Base-by-base conservation (phyloP, 331 rosid species). In the Malus hybrid region DNA sequence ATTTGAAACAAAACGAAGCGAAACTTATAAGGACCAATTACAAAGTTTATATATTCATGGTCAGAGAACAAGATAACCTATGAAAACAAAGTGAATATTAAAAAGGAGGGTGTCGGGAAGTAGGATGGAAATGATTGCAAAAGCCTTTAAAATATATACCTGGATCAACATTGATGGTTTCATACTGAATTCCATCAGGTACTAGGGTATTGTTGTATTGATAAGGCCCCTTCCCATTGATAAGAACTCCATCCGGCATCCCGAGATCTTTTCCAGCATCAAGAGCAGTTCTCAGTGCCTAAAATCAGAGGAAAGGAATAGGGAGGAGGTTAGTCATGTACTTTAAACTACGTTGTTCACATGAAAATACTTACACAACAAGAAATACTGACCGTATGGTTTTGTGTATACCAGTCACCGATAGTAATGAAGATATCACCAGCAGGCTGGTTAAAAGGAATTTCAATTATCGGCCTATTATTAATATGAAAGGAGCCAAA, bases 221-320 rank as follows among this genome's bases (percentile, higher is more conserved):
- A 79, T 77, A 94, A 63, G 99, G 99, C 24, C 99, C 99, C 76
- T 88, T 88, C 18, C 99, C 99, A 78, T 94, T 94, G 72, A 94
- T 90, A 71, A 94, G 96, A 84, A 94, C 99, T 30, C 99, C 97
- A 77, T 94, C 96, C 4, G 96, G 99, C 15, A 92, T 83, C 36
- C 93, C 99, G 22, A 94, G 93, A 74, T 80, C 90, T 75, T 82
- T 82, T 76, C 97, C 96, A 44, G 71, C 69, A 81, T 87, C 92
- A 73, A 94, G 93, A 3, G 82, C 66, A 46, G 82, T 26, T 80
- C 88, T 80, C 69, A 94, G 60, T 62, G 84, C 92, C 99, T 94
- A 81, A 16, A 50, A 18, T 5, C 57, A 52, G 8, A 78, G 66
- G 60, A 75, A 57, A 68, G 39, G 67, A 13, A 53, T 24, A 52